Base-by-base conservation (phyloP, 768 basidiomycete genomes). In the Serendipita indica region DNA sequence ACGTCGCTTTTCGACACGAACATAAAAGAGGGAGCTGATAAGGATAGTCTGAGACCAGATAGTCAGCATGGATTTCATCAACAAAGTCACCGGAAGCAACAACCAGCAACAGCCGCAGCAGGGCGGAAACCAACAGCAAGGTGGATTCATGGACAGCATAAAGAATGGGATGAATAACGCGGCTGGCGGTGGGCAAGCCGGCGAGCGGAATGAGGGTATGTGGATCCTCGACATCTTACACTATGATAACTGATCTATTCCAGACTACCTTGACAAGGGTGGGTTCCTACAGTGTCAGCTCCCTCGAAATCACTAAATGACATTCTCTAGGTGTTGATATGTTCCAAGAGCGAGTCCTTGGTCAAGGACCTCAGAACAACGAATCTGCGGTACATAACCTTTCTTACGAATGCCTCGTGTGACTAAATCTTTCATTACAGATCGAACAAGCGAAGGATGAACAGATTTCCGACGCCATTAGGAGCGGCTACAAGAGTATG, bases 391-490 rank as follows among this genome's bases (percentile, higher is more conserved):
- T n/a, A n/a, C n/a, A n/a, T 12, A 61, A 64, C 37, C 74, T 74
- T 64, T 63, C 65, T 22, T 65, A 74, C 62, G 74, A 75, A 62
- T 65, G 67, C n/a, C 70, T 68, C 5, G 18, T n/a, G n/a, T n/a
- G n/a, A n/a, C n/a, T 4, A 20, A n/a, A n/a, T n/a, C n/a, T n/a
- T n/a, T n/a, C n/a, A n/a, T n/a, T n/a, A n/a, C n/a, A n/a, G n/a
- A n/a, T 71, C 30, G 73, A 75, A 63, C 73, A 74, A 64, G 58
- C 67, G 62, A 75, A 74, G 61, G 73, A 74, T 63, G 69, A 71
- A 58, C 66, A 69, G 63, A 73, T 74, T 59, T 67, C 69, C 12
- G 65, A 68, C 62, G 66, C 64, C 20, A 67, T 75, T 34, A 62
- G 71, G 6, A 57, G 58, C 3, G 64, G 64, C 25, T 75, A 67